phyloP scores from a whole-genome alignment of 805 yeast species.

The Hanseniaspora vineae region DNA sequence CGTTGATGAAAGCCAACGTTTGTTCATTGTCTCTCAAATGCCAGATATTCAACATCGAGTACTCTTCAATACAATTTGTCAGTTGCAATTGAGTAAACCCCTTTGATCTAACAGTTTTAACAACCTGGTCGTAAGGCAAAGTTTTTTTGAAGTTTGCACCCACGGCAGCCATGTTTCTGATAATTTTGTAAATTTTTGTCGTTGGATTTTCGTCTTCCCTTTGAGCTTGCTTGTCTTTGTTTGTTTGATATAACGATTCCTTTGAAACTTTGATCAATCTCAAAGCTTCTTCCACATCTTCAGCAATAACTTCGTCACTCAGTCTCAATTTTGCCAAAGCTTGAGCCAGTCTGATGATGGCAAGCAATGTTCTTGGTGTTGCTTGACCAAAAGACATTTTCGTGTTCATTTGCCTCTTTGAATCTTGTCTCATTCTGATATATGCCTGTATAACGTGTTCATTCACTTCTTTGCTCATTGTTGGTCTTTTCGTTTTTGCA shows the following conservation, averaged over 20 bases:
- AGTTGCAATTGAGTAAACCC: constrained; percentile 78
- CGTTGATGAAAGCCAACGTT: constrained; percentile 43
- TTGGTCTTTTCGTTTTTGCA: constrained; percentile 79
- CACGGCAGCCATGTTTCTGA: constrained; percentile 42
- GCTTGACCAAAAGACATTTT: constrained; percentile 76
- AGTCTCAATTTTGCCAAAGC: constrained; percentile 87
- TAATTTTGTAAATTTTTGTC: constrained; percentile 59
- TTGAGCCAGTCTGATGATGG: constrained; percentile 83
- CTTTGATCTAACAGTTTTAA: constrained; percentile 55
- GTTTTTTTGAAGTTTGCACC: constrained; percentile 15
- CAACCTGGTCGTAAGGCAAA: constrained; percentile 35
- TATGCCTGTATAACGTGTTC: constrained; percentile 78
- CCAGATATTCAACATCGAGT: constrained; percentile 63
- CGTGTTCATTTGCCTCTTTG: constrained; percentile 63
- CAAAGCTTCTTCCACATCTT: constrained; percentile 92
- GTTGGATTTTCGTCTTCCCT: constrained; percentile 51
- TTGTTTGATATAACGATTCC: constrained; percentile 54
- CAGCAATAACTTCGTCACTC: constrained; percentile 50
- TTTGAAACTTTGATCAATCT: constrained; percentile 80
- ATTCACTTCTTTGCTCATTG: constrained; percentile 69
- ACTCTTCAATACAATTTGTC: constrained; percentile 61
- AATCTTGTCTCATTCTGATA: constrained; percentile 85
- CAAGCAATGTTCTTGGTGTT: constrained; percentile 89
- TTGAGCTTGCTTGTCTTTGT: constrained; percentile 20
- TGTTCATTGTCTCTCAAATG: constrained; percentile 60